phyloP scores from a whole-genome alignment of 352 stramenopile species.

The Achlya hypogyna region DNA sequence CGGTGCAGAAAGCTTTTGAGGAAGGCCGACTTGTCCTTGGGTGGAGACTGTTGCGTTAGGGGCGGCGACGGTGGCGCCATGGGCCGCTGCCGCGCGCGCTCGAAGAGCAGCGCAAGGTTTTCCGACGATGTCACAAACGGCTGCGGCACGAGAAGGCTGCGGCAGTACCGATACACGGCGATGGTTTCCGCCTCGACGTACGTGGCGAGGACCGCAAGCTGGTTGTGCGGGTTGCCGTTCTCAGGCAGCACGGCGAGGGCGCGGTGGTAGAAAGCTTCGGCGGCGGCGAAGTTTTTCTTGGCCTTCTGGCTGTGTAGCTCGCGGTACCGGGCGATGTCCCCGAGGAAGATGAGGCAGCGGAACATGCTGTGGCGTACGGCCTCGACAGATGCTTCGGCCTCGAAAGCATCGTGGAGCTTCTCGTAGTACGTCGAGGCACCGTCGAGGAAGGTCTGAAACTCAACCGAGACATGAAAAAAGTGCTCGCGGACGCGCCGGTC shows the following conservation, averaged over 20 bases:
- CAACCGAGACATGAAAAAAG: constrained; percentile 58
- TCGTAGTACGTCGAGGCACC: constrained; percentile 66
- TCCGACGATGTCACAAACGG: constrained; percentile 83
- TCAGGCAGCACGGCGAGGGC: constrained; percentile 56
- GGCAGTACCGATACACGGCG: constrained; percentile 85
- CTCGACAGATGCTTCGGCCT: constrained; percentile 24
- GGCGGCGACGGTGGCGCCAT: constrained; percentile 32
- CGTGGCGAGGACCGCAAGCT: constrained; percentile 73
- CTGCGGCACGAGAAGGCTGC: constrained; percentile 70
- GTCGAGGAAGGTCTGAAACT: constrained; percentile 67
- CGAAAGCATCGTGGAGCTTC: constrained; percentile 41
- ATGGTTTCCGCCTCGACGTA: constrained; percentile 86
- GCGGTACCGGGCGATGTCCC: constrained; percentile 68
- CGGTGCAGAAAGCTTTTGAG: constrained; percentile 84
- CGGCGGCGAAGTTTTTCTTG: constrained; percentile 74
- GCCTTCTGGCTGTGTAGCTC: constrained; percentile 76
- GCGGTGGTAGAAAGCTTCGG: constrained; percentile 62
- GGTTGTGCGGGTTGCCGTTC: constrained; percentile 82
- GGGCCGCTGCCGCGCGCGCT: constrained; percentile 70
- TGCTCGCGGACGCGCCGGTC: constrained; percentile 67
- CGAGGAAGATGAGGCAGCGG: constrained; percentile 76
- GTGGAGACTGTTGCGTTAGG: neutral
- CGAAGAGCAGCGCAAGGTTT: constrained; percentile 84
- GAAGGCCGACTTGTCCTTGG: constrained; percentile 69
- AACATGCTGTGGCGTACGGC: constrained; percentile 47